Conservation (phyloP, 2,329 filamentous ascomycete species). For the Parafenestella ontariensis region DNA sequence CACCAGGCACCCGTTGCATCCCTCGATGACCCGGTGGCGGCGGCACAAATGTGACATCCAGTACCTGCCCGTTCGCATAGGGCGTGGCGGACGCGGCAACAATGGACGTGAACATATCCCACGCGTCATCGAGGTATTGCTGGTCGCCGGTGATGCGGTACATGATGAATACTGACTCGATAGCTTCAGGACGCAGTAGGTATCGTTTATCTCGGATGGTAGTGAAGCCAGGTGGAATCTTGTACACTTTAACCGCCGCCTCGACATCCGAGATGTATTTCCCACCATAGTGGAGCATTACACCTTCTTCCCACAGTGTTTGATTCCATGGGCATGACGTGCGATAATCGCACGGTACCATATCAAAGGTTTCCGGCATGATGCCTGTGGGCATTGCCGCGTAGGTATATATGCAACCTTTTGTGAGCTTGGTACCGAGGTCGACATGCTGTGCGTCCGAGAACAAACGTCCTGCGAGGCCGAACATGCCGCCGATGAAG, state of each 20-base stretch:
- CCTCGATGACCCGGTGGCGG: conserved; percentile 2
- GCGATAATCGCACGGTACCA: conserved; percentile 56
- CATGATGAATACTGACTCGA: conserved; percentile 66
- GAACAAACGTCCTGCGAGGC: conserved; percentile 64
- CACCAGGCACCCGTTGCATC: conserved; percentile 3
- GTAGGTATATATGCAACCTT: conserved; percentile 69
- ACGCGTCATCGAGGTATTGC: conserved; percentile 52
- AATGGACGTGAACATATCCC: conserved; percentile 58
- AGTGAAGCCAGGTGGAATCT: conserved; percentile 51
- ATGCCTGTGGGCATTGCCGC: conserved; percentile 62
- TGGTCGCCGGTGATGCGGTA: conserved; percentile 65
- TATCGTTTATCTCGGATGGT: conserved; percentile 52
- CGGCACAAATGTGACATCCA: conserved; percentile 48
- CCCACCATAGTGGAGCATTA: conserved; percentile 30
- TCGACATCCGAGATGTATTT: conserved; percentile 21
- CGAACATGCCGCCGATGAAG: conserved; percentile 69
- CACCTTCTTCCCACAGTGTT: conserved; percentile 55
- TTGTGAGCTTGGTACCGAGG: conserved; percentile 64
- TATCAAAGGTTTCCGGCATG: conserved; percentile 65
- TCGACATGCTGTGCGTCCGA: conserved; percentile 59
- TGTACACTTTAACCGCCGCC: conserved; percentile 21
- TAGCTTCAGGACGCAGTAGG: conserved; percentile 62
- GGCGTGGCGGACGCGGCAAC: conserved; percentile 48
- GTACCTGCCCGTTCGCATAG: conserved; percentile 54
- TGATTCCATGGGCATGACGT: conserved; percentile 61